Percentiles rank a stretch among this genome's conserved stretches.
Conservation (phyloP, 2,329 filamentous ascomycete genomes). For the Alternaria brassicicola region DNA sequence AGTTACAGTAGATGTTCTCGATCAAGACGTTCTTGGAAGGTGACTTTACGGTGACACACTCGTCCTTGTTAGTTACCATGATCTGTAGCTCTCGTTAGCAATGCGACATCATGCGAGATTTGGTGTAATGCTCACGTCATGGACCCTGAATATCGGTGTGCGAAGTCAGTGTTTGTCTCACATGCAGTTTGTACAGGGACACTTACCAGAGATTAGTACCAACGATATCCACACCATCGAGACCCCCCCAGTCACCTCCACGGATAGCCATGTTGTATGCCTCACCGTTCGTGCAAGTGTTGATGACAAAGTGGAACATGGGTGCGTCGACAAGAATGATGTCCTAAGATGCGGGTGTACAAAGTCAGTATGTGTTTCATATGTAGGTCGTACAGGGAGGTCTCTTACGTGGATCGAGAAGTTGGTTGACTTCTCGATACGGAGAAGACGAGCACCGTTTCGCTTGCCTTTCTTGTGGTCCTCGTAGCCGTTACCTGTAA, state of each 20-base stretch:
- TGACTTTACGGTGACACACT: constrained; percentile 63
- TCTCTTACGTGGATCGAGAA: constrained; percentile 53
- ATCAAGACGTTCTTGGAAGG: constrained; percentile 60
- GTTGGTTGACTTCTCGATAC: constrained; percentile 53
- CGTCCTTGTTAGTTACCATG: constrained; percentile 67
- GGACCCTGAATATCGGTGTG: constrained; percentile 46
- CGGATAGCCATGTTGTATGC: constrained; percentile 63
- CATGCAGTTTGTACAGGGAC: neutral
- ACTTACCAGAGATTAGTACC: constrained; percentile 58
- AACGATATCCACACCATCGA: constrained; percentile 64
- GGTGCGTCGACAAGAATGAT: constrained; percentile 58
- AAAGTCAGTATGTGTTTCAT: neutral
- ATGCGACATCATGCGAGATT: neutral
- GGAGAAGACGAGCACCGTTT: constrained; percentile 54
- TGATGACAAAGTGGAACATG: constrained; percentile 58
- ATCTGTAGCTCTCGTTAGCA: constrained; percentile 36
- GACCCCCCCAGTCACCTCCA: constrained; percentile 58
- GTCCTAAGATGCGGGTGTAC: constrained; percentile 34
- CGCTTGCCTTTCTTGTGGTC: constrained; percentile 53
- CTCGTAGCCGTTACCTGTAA: constrained; percentile 54
- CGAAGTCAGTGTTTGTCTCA: neutral
- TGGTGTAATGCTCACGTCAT: constrained; percentile 51
- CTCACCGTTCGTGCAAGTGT: constrained; percentile 60
- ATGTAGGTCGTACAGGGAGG: neutral
- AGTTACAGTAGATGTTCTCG: constrained; percentile 67